Percentiles rank a stretch among this genome's conserved stretches.
Conservation (phyloP, 345 rosid genomes). For the Salix brachista region DNA sequence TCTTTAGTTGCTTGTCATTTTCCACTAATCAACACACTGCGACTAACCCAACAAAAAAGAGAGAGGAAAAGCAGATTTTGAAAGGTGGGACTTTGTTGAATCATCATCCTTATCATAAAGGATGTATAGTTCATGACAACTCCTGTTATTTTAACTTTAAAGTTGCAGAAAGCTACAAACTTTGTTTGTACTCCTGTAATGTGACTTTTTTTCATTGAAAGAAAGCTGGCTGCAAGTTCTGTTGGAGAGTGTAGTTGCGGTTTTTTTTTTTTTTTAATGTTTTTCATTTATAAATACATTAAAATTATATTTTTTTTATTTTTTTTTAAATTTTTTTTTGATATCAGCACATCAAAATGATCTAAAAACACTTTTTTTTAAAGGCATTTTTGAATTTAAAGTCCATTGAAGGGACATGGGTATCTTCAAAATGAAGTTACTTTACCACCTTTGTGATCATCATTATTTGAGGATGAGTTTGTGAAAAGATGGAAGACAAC, state of each 20-base stretch:
- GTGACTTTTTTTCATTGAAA: background rate
- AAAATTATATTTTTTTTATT: too few species aligned
- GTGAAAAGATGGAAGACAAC: background rate
- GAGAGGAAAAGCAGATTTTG: background rate
- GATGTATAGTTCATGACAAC: conserved; percentile 5
- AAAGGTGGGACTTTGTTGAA: conserved; percentile 12
- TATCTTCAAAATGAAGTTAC: background rate
- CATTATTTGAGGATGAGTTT: background rate
- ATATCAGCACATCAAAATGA: too few species aligned
- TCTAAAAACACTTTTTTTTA: too few species aligned
- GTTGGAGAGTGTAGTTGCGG: too few species aligned
- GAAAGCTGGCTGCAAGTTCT: background rate
- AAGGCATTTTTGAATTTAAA: too few species aligned
- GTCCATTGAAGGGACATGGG: background rate
- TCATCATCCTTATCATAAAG: conserved; percentile 37
- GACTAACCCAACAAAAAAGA: background rate
- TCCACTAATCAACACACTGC: conserved; percentile 25
- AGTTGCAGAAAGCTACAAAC: conserved; percentile 19
- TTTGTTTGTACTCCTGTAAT: background rate
- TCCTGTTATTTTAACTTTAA: conserved; percentile 3
- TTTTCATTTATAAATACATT: too few species aligned
- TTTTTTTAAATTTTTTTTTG: too few species aligned
- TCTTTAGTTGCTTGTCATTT: conserved; percentile 10
- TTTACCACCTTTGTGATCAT: background rate
- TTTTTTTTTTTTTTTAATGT: too few species aligned